Conservation (phyloP, 2,329 filamentous ascomycete genomes). For the Apiospora kogelbergensis region DNA sequence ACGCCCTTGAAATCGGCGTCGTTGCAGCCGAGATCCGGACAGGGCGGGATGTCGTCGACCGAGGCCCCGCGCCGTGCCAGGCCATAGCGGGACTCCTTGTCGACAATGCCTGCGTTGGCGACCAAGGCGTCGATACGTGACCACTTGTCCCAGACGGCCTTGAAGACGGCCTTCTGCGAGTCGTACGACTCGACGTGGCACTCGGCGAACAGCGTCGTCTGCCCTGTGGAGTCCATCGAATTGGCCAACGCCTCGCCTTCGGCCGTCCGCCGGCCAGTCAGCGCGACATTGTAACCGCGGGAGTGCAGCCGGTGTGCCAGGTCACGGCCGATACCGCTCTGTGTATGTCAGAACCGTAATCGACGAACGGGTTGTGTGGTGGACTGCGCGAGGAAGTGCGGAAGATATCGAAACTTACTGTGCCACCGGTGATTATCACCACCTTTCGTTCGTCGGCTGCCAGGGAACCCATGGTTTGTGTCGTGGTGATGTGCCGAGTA, state of each 20-base stretch:
- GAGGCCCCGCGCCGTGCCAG: constrained; percentile 9
- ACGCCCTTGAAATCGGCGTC: constrained; percentile 19
- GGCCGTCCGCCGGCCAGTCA: constrained; percentile 8
- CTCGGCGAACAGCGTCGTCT: constrained; percentile 16
- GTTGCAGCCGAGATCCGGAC: constrained; percentile 16
- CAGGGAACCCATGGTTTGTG: background rate
- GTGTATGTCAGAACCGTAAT: background rate
- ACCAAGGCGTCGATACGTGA: constrained; percentile 18
- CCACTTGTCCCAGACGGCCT: constrained; percentile 17
- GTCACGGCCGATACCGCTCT: constrained; percentile 12
- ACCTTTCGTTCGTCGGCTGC: background rate
- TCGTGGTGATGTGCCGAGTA: background rate
- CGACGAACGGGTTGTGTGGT: background rate
- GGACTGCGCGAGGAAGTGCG: background rate
- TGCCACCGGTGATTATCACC: background rate
- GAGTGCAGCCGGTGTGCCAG: constrained; percentile 9
- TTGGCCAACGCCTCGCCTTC: background rate
- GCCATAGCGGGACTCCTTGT: constrained; percentile 16
- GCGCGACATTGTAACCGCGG: constrained; percentile 11
- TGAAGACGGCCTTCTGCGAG: constrained; percentile 14
- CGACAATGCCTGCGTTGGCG: constrained; percentile 19
- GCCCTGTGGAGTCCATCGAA: constrained; percentile 4
- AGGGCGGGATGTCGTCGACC: constrained; percentile 17
- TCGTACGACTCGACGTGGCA: constrained; percentile 18
- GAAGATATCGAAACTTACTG: background rate